Evolutionary conservation across 805 yeast genomes (phyloP).

Genomic region (Ogataea chonburiensis): DNA sequence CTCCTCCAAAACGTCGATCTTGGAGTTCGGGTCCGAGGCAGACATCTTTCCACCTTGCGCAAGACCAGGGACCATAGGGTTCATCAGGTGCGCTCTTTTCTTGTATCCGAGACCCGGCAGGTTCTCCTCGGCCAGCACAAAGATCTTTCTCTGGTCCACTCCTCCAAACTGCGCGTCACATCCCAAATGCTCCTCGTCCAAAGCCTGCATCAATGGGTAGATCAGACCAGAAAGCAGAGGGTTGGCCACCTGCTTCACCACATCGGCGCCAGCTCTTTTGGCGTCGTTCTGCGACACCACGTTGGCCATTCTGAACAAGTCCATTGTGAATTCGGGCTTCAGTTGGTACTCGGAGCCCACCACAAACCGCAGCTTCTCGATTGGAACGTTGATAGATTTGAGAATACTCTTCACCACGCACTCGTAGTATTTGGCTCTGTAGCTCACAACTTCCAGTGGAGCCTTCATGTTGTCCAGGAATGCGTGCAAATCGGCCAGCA

Average conservation of each 20-base stretch:
- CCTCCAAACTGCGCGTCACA: conserved; percentile 98
- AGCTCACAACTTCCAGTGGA: conserved; percentile 82
- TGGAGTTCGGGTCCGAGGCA: conserved; percentile 97
- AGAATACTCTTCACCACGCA: conserved; percentile 79
- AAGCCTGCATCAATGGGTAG: conserved; percentile 98
- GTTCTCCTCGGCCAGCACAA: conserved; percentile 94
- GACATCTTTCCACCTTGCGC: conserved; percentile 98
- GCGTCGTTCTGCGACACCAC: conserved; percentile 92
- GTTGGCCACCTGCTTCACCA: conserved; percentile 93
- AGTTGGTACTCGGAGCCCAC: conserved; percentile 91
- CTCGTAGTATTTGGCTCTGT: conserved; percentile 91
- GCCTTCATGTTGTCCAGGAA: conserved; percentile 98
- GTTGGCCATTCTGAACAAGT: conserved; percentile 82
- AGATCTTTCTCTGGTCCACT: conserved; percentile 97
- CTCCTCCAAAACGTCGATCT: conserved; percentile 88
- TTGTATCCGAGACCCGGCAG: conserved; percentile 85
- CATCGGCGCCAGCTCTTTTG: conserved; percentile 99
- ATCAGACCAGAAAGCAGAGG: conserved; percentile 92
- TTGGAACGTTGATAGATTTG: conserved; percentile 84
- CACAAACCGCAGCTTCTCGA: conserved; percentile 80
- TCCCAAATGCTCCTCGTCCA: conserved; percentile 87
- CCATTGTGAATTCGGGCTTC: conserved; percentile 76
- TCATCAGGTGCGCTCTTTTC: conserved; percentile 98
- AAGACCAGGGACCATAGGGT: conserved; percentile 97
- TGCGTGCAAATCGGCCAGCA: conserved; percentile 95